Base-by-base conservation (phyloP, 352 stramenopile genomes). In the Plasmopara muralis region DNA sequence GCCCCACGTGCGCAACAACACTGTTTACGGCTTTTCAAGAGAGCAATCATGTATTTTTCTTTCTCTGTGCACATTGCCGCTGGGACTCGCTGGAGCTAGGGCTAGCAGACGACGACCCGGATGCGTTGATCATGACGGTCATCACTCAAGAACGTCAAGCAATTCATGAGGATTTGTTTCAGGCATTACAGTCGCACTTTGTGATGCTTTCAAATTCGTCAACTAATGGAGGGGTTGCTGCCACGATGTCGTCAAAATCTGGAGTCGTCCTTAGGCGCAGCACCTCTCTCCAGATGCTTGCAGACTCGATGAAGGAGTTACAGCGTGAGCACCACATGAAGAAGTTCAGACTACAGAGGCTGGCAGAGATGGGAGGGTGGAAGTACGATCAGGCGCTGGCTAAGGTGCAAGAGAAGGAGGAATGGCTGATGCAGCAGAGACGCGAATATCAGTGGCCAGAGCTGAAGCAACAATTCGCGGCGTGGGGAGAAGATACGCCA, bases 301-400 rank as follows among this genome's bases (percentile, higher is more conserved):
- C 74, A 0, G 66, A 77, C 16, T 84, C 77, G 10, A 86, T 89
- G 73, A 88, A 89, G 61, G 74, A 85, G 35, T 49, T 91, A 31
- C 80, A 91, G 65, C 77, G 77, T 34, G 77, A 91, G 49, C 76
- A 91, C 55, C 77, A 88, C 63, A 89, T 89, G 77, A 89, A 89
- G 57, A 88, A 91, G 61, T 89, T 72, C 18, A 57, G 67, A 3
- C 35, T 77, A 9, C 72, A 86, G 39, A 74, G 78, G 46, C 74
- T 85, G 66, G 62, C 50, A 0, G 77, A 91, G 51, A 87, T 88
- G 77, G 80, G 80, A 44, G 64, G 68, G 16, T 91, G 76, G 75
- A 85, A 85, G 48, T 74, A 83, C 58, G 80, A 89, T 5, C 69
- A 87, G 38, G 65, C 65, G 6, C 44, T 87, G 3, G 56, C 61